phyloP scores from a whole-genome alignment of 2,329 filamentous ascomycete genomes.

The Nothomitra cinnamomea region DNA sequence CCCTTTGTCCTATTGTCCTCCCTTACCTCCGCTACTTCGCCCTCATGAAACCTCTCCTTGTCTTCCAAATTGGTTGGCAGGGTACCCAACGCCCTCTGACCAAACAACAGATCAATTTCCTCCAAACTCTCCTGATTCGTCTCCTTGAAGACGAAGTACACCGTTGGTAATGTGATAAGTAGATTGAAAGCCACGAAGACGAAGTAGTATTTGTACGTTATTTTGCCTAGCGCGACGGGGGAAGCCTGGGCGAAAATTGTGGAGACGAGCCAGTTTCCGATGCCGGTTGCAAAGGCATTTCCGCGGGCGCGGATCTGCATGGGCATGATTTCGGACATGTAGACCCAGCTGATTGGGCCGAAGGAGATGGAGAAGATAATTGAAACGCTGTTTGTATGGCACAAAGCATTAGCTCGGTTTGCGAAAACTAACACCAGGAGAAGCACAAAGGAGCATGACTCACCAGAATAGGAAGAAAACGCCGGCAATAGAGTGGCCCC shows the following conservation, averaged over 20 bases:
- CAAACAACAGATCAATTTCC: conserved; percentile 41
- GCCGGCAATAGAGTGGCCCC: conserved; percentile 38
- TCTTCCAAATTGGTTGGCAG: conserved; percentile 27
- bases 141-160: conserved; percentile 36
- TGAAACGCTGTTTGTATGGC: conserved; percentile 25
- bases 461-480: conserved; percentile 46
- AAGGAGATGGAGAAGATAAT: conserved; percentile 42
- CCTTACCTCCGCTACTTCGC: conserved; percentile 9
- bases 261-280: conserved; percentile 42
- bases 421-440: conserved; percentile 19
- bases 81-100: conserved; percentile 30
- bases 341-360: conserved; percentile 44
- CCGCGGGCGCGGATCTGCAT: conserved; percentile 46
- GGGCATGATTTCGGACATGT: conserved; percentile 49
- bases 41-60: conserved; percentile 15
- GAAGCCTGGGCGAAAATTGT: conserved; percentile 42
- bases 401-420: conserved; percentile 12
- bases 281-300: conserved; percentile 38
- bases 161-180: conserved; percentile 24
- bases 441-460: conserved; percentile 1
- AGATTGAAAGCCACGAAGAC: conserved; percentile 33
- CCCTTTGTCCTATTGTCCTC: conserved; percentile 1
- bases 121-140: conserved; percentile 37
- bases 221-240: conserved; percentile 31
- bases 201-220: conserved; percentile 39